These are phyloP conservation scores for Trametes sp. DNA, from an alignment of 1,284 basidiomycete species.

Conservation along the genomic window DNA sequence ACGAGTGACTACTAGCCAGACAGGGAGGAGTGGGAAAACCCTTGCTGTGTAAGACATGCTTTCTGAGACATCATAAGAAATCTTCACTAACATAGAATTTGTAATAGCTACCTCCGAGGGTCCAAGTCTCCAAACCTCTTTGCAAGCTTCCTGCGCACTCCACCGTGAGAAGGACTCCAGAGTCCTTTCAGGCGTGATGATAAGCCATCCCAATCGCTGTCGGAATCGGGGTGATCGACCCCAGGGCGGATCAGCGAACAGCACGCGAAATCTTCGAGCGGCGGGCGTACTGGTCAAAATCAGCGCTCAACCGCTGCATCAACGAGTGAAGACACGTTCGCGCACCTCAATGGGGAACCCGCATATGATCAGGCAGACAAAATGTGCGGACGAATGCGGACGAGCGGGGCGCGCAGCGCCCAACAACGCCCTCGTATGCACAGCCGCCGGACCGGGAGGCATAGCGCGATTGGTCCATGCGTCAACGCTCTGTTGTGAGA, in stretches of 20 bases:
- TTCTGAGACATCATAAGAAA: no score
- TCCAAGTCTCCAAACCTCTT: no score
- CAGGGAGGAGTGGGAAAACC: no score
- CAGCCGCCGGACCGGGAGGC: constrained; percentile 12
- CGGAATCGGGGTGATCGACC: not conserved
- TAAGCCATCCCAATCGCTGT: not conserved
- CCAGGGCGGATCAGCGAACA: not conserved
- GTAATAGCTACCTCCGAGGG: no score
- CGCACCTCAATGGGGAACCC: not conserved
- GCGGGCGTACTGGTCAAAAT: not conserved
- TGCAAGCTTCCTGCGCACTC: no score
- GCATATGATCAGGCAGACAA: not conserved
- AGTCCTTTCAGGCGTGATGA: no score
- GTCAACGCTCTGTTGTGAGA: not conserved
- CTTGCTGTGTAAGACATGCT: no score
- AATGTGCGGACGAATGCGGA: no score
- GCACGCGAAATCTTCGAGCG: not conserved
- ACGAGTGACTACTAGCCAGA: no score
- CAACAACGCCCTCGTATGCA: constrained; percentile 12
- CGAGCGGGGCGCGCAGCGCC: constrained; percentile 12
- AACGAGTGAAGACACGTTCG: not conserved
- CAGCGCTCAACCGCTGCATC: not conserved
- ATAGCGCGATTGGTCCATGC: constrained; percentile 10
- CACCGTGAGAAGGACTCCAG: no score
- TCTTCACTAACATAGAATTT: no score